These are phyloP conservation scores for Starmerella bombicola DNA, from an alignment of 805 yeast genomes.

Conservation along the genomic window DNA sequence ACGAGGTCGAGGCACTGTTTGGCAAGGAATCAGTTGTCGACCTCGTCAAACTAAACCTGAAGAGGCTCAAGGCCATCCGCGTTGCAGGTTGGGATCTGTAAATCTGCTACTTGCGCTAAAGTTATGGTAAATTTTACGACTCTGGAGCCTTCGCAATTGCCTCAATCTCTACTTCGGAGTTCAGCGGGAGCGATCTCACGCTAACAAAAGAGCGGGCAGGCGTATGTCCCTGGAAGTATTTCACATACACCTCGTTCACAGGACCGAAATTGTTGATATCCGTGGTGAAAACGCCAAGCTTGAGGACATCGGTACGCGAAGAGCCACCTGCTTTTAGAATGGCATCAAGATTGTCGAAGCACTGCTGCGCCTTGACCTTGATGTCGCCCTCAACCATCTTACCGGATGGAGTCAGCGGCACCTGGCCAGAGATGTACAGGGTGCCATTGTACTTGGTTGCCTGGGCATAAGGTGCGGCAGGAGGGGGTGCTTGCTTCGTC, in stretches of 20 bases:
- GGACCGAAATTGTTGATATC: constrained; percentile 78
- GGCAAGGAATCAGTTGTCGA: constrained; percentile 25
- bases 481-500: constrained; percentile 76
- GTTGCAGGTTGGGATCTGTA: constrained; percentile 23
- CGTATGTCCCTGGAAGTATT: constrained; percentile 29
- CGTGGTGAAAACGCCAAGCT: constrained; percentile 78
- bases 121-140: not conserved
- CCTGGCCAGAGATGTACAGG: constrained; percentile 88
- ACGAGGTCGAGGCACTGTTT: constrained; percentile 28
- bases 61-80: constrained; percentile 20
- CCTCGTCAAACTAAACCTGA: constrained; percentile 23
- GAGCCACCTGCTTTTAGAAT: constrained; percentile 81
- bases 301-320: constrained; percentile 67
- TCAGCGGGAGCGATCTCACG: constrained; percentile 79
- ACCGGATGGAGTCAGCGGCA: constrained; percentile 73
- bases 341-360: constrained; percentile 35
- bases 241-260: constrained; percentile 72
- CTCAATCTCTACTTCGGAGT: constrained; percentile 80
- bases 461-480: constrained; percentile 94
- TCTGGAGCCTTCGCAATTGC: constrained; percentile 47
- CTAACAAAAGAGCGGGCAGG: constrained; percentile 99
- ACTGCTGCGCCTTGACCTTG: constrained; percentile 31
- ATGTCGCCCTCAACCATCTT: constrained; percentile 71
- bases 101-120: not conserved
- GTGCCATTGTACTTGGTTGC: constrained; percentile 85